These are phyloP conservation scores for Stagonosporopsis rhizophila DNA, from an alignment of 2,329 filamentous ascomycete species.

Conservation along the genomic window DNA sequence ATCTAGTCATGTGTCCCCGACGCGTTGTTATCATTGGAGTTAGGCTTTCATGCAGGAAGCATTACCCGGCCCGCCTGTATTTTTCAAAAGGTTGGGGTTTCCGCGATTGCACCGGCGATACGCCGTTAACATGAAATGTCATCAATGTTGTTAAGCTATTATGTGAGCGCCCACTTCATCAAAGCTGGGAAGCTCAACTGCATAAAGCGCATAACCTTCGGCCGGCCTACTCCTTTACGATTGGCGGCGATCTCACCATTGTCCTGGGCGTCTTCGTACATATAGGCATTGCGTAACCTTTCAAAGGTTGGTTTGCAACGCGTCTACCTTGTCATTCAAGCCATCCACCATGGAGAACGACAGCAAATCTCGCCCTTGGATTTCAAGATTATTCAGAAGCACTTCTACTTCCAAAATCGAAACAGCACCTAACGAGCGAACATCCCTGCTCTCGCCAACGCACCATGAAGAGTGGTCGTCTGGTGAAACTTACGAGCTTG, in stretches of 20 bases:
- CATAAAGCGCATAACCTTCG: slow-evolving; percentile 23
- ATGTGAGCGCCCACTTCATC: slow-evolving; percentile 26
- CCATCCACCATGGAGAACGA: slow-evolving; percentile 33
- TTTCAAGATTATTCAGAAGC: slow-evolving; percentile 36
- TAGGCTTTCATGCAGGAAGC: slow-evolving; percentile 30
- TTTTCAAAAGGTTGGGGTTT: slow-evolving; percentile 17
- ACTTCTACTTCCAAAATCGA: slow-evolving; percentile 25
- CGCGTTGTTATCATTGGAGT: slow-evolving; percentile 27
- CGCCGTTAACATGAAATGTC: slow-evolving; percentile 20
- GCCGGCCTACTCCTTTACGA: slow-evolving; percentile 6
- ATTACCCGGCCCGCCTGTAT: slow-evolving; percentile 26
- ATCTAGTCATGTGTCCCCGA: slow-evolving; percentile 25
- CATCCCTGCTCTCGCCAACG: slow-evolving; percentile 53
- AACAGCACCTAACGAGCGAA: slow-evolving; percentile 50
- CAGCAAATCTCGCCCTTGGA: slow-evolving; percentile 34
- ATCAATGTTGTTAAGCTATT: slow-evolving; percentile 34
- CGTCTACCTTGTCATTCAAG: background rate
- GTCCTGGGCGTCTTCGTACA: background rate
- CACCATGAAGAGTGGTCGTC: slow-evolving; percentile 44
- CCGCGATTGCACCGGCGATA: slow-evolving; percentile 32
- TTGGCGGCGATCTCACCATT: no score
- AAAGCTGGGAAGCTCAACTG: slow-evolving; percentile 12
- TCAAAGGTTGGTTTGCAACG: no score
- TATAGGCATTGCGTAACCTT: background rate
- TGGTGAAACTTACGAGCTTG: slow-evolving; percentile 49